Conservation (phyloP, 2,329 filamentous ascomycete species). For the Microdochium nivale region DNA sequence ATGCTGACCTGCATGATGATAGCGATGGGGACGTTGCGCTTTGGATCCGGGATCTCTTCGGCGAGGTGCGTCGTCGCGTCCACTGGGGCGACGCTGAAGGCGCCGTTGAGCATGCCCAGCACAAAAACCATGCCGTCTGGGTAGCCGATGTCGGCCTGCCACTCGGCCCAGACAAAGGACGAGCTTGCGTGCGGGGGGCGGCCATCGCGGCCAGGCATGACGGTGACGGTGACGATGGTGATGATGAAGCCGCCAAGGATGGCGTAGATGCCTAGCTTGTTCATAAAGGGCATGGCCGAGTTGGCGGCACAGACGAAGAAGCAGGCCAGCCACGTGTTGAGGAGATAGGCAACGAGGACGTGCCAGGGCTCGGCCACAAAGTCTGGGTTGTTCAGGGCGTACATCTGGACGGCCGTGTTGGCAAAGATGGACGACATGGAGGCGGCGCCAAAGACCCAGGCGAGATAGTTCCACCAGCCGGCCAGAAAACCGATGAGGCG, state of each 20-base stretch:
- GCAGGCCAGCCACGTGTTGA: slow-evolving; percentile 29
- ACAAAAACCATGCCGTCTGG: slow-evolving; percentile 30
- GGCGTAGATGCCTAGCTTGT: slow-evolving; percentile 43
- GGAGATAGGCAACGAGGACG: slow-evolving; percentile 31
- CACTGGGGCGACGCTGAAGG: slow-evolving; percentile 57
- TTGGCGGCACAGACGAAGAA: slow-evolving; percentile 43
- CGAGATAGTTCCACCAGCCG: slow-evolving; percentile 36
- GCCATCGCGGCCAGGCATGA: slow-evolving; percentile 31
- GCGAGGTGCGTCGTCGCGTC: slow-evolving; percentile 58
- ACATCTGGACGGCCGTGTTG: slow-evolving; percentile 33
- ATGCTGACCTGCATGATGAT: slow-evolving; percentile 41
- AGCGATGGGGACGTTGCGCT: slow-evolving; percentile 43
- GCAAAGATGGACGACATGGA: slow-evolving; percentile 31
- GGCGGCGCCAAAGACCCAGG: slow-evolving; percentile 28
- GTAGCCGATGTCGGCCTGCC: slow-evolving; percentile 29
- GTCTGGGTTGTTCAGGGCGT: slow-evolving; percentile 27
- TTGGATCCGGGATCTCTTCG: slow-evolving; percentile 51
- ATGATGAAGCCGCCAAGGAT: slow-evolving; percentile 45
- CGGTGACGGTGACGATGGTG: slow-evolving; percentile 44
- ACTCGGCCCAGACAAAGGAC: slow-evolving; percentile 30
- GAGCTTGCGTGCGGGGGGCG: slow-evolving; percentile 18
- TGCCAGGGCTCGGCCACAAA: slow-evolving; percentile 30
- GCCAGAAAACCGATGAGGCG: slow-evolving; percentile 37
- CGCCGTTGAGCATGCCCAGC: slow-evolving; percentile 44
- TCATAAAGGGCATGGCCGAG: slow-evolving; percentile 39